Evolutionary conservation across 1,139 yeast species (phyloP), one percentile per base, ranked within the genome.

Genomic region (Lizanozyma gosingica): DNA sequence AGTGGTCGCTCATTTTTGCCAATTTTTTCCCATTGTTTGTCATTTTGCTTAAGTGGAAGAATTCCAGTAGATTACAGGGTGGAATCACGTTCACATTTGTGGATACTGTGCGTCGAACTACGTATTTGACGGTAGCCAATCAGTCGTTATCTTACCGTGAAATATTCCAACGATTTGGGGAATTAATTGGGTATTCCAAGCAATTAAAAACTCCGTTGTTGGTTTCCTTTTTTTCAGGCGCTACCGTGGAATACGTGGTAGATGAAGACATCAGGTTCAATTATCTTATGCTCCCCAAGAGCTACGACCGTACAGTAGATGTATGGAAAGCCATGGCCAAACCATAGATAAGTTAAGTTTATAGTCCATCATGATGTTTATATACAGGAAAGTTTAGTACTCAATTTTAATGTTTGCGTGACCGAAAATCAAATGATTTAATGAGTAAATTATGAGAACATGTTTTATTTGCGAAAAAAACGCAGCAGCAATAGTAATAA

Each of bases 21-120:
- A 90, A 88, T 53, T 92, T 88, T 55, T 78, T 84, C 52, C 99
- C 99, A 0, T 56, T 90, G 16, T 92, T 92, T 62, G 90, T 88
- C 1, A 57, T 90, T 2, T 62, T 94, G 40, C 62, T 92, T 37
- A 78, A 94, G 50, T 43, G 87, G 39, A 94, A 92, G 56, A 94
- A 90, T 54, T 80, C 88, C 9, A 78, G 75, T 43, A 67, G 99
- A 47, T 64, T 94, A 15, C 98, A 97, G n/a, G 95, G 96, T 1
- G 97, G 97, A 0, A 67, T 92, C 4, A 62, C 60, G 4, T 65
- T 85, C 43, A 61, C 60, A 15, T 53, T 59, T 38, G 32, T 59
- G 22, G 46, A 38, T 4, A 37, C 43, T 8, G 35, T 39, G 3
- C 17, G 14, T 4, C 45, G 44, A 1, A 52, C 59, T 3, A 59